A percentile compares a stretch with the other conserved stretches of the same genome.
phyloP scores from a whole-genome alignment of 148 eudicot genomes.

The Rhododendron mucronatum region DNA sequence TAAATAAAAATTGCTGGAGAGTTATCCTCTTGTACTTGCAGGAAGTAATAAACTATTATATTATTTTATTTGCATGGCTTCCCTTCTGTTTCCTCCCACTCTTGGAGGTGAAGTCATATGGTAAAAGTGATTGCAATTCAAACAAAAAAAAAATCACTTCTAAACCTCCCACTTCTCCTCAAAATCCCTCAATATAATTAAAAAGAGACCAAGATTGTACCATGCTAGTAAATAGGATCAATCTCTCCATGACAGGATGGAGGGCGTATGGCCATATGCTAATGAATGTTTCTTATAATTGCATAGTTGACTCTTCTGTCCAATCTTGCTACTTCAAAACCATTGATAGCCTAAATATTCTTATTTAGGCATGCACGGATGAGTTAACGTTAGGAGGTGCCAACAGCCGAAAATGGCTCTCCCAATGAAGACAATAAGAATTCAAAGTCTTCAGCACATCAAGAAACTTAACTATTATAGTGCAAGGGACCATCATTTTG shows the following conservation, averaged over 20 bases:
- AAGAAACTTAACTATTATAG: background rate
- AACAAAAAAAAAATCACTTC: too few species aligned
- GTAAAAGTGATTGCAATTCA: too few species aligned
- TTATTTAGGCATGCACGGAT: background rate
- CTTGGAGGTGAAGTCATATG: too few species aligned
- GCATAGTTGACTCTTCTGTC: background rate
- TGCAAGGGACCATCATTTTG: background rate
- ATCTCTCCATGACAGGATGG: background rate
- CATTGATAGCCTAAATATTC: background rate
- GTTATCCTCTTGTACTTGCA: too few species aligned
- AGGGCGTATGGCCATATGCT: background rate
- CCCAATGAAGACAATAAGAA: background rate
- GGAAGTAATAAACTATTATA: too few species aligned
- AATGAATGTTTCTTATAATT: background rate
- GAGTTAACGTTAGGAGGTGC: background rate
- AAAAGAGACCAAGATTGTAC: background rate
- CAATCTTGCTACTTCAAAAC: background rate
- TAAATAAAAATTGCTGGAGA: too few species aligned
- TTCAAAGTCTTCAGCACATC: background rate
- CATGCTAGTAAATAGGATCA: background rate
- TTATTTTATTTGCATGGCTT: too few species aligned
- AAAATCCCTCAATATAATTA: background rate
- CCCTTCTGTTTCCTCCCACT: too few species aligned
- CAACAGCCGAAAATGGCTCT: background rate
- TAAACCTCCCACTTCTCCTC: too few species aligned